phyloP scores from a whole-genome alignment of 805 yeast genomes.

The Yamadazyma nakazawae region DNA sequence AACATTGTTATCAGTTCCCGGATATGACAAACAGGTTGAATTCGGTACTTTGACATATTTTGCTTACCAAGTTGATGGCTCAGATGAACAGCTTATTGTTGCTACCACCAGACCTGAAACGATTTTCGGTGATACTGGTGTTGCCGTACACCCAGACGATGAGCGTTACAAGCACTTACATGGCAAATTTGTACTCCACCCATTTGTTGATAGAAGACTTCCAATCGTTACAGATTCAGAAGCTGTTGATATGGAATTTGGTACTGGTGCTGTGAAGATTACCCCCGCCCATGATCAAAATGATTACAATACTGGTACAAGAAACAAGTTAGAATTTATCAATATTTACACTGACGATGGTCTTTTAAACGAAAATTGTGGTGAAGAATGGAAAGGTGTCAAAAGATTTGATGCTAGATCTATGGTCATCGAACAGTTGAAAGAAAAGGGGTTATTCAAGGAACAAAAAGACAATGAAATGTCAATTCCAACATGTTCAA shows the following conservation, averaged over 20 bases:
- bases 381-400: conserved; percentile 79
- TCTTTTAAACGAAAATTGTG: conserved; percentile 84
- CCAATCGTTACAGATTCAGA: conserved; percentile 89
- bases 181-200: conserved; percentile 89
- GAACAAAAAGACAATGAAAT: conserved; percentile 93
- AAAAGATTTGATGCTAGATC: conserved; percentile 94
- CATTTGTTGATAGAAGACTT: conserved; percentile 77
- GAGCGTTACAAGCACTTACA: conserved; percentile 89
- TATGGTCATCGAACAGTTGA: conserved; percentile 74
- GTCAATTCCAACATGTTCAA: conserved; percentile 90
- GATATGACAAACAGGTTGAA: conserved; percentile 85
- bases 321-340: conserved; percentile 83
- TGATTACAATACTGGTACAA: conserved; percentile 95
- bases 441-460: conserved; percentile 59
- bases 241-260: conserved; percentile 98
- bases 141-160: conserved; percentile 97
- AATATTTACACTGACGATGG: conserved; percentile 94
- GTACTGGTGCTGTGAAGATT: conserved; percentile 99
- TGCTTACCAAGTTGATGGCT: conserved; percentile 82
- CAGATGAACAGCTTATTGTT: conserved; percentile 83
- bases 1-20: conserved; percentile 81
- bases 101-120: conserved; percentile 99
- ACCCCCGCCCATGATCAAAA: conserved; percentile 98
- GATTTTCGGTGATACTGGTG: conserved; percentile 94
- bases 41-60: conserved; percentile 97